These are phyloP conservation scores for Musa schizocarpa DNA, from an alignment of 176 grass and related monocot species.

Conservation along the genomic window DNA sequence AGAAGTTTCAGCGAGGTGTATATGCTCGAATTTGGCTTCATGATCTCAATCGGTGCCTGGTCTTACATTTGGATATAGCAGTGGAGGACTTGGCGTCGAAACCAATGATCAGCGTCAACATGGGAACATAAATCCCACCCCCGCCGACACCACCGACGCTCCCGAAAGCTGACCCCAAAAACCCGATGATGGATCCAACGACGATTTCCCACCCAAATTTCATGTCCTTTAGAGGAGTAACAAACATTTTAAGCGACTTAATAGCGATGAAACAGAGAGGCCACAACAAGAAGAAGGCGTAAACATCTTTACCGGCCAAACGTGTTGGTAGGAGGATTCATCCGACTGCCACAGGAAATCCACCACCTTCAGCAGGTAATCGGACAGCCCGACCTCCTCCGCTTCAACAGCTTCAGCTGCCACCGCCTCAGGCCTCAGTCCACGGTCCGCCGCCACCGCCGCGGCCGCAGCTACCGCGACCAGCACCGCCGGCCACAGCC, in stretches of 20 bases:
- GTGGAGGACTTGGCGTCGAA: slow-evolving; percentile 27
- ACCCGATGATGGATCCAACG: slow-evolving; percentile 20
- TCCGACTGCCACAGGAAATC: slow-evolving; percentile 37
- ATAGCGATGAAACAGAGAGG: not conserved
- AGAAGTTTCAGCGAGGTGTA: not conserved
- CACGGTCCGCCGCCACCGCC: not conserved
- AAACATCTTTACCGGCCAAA: slow-evolving; percentile 19
- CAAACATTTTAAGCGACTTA: not conserved
- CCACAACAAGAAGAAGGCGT: not conserved
- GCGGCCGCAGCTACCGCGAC: not conserved
- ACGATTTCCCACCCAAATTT: slow-evolving; percentile 23
- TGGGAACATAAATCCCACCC: slow-evolving; percentile 26
- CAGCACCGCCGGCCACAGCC: not conserved
- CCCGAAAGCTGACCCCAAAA: slow-evolving; percentile 23
- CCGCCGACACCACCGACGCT: slow-evolving; percentile 27
- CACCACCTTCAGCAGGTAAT: slow-evolving; percentile 32
- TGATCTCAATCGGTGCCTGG: not conserved
- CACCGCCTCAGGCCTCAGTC: not conserved
- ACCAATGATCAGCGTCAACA: slow-evolving; percentile 26
- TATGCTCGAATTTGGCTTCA: not conserved
- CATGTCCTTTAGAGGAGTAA: slow-evolving; percentile 17
- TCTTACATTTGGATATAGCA: slow-evolving; percentile 25
- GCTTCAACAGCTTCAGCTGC: not conserved
- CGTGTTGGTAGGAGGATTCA: slow-evolving; percentile 21
- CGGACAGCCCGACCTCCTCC: slow-evolving; percentile 2